Evolutionary conservation across 2,329 filamentous ascomycete genomes (phyloP).

Genomic region (Alternaria alternata): DNA sequence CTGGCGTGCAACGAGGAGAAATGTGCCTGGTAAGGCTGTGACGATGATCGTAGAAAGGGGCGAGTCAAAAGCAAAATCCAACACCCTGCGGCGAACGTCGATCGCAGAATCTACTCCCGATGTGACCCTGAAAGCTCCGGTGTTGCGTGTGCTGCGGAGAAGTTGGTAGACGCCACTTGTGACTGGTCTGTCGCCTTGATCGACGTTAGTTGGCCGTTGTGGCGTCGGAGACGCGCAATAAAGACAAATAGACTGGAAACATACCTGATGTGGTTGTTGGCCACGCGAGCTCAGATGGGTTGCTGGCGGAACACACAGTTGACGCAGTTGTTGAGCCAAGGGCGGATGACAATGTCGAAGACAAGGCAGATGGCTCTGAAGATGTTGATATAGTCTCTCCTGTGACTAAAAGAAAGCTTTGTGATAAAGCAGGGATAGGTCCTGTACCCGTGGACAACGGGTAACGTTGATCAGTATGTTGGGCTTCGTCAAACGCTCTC

Average conservation of each 20-base stretch:
- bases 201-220: slow-evolving; percentile 14
- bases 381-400: slow-evolving; percentile 19
- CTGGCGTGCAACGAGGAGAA: slow-evolving; percentile 24
- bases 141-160: slow-evolving; percentile 22
- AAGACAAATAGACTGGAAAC: not conserved
- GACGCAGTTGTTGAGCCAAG: slow-evolving; percentile 6
- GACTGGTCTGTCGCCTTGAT: slow-evolving; percentile 22
- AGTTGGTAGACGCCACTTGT: slow-evolving; percentile 20
- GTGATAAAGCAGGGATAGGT: slow-evolving; percentile 30
- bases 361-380: slow-evolving; percentile 4
- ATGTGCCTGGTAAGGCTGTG: slow-evolving; percentile 28
- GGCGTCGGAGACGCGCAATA: not conserved
- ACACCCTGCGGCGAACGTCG: slow-evolving; percentile 22
- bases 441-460: slow-evolving; percentile 30
- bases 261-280: slow-evolving; percentile 12
- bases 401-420: slow-evolving; percentile 29
- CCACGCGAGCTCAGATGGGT: slow-evolving; percentile 11
- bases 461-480: slow-evolving; percentile 33
- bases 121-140: slow-evolving; percentile 10
- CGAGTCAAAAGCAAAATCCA: slow-evolving; percentile 27
- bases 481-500: slow-evolving; percentile 25
- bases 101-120: slow-evolving; percentile 20
- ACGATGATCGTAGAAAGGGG: slow-evolving; percentile 30
- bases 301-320: slow-evolving; percentile 1
- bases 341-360: slow-evolving; percentile 1